A percentile compares a stretch with the other conserved stretches of the same genome.
These are phyloP conservation scores for Russula brevipes DNA, from an alignment of 768 basidiomycete species.

Conservation along the genomic window DNA sequence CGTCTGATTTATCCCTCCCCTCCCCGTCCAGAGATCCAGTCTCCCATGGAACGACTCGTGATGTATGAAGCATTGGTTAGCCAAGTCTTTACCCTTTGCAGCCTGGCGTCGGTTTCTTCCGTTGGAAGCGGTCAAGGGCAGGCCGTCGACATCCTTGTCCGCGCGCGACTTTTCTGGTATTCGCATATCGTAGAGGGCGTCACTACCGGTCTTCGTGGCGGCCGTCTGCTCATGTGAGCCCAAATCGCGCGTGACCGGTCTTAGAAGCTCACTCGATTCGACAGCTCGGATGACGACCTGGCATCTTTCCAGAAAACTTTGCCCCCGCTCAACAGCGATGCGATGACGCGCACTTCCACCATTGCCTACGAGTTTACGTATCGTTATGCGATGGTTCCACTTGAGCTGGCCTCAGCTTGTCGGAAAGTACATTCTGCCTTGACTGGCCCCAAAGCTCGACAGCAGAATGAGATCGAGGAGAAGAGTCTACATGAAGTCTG, in stretches of 20 bases:
- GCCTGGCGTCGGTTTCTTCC: constrained; percentile 42
- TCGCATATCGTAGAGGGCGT: constrained; percentile 82
- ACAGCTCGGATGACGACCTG: constrained; percentile 72
- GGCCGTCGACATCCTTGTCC: constrained; percentile 54
- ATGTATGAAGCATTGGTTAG: constrained; percentile 79
- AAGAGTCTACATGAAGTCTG: constrained; percentile 72
- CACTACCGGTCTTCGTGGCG: constrained; percentile 76
- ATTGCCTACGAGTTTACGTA: constrained; percentile 47
- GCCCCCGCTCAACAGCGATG: constrained; percentile 18
- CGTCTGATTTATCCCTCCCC: constrained; percentile 12
- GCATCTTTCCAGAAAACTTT: constrained; percentile 63
- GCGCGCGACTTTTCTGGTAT: constrained; percentile 87
- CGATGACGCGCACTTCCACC: constrained; percentile 36
- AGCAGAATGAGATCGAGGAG: constrained; percentile 52
- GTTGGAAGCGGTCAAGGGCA: constrained; percentile 46
- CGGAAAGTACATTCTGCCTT: constrained; percentile 71
- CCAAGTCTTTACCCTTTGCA: constrained; percentile 77
- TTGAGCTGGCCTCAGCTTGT: constrained; percentile 72
- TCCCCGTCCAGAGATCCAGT: constrained; percentile 36
- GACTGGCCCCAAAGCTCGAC: constrained; percentile 73
- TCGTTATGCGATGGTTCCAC: constrained; percentile 61
- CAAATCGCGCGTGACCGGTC: neutral
- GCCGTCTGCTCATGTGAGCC: constrained; percentile 72
- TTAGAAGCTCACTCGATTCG: constrained; percentile 10
- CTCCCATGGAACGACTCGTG: constrained; percentile 44